Evolutionary conservation across 352 stramenopile species (phyloP).

Genomic region (Phytophthora tentaculata): DNA sequence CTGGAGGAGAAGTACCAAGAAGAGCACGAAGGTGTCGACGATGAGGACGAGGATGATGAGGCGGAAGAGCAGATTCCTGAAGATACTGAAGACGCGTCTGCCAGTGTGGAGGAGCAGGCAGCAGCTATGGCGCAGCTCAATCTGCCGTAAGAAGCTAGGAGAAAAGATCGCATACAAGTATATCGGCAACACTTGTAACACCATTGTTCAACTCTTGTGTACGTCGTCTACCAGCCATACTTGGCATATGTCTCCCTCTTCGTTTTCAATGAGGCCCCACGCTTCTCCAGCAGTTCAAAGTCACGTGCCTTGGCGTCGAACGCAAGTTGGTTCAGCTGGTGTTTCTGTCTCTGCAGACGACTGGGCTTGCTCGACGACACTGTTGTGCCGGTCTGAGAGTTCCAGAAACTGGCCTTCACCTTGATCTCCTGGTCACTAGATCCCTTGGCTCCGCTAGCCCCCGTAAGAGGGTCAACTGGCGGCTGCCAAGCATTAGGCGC

Average conservation of each 20-base stretch:
- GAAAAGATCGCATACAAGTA: not conserved
- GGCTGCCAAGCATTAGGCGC: constrained; percentile 61
- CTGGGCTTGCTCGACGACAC: constrained; percentile 70
- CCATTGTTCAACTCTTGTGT: constrained; percentile 13
- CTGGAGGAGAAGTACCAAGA: constrained; percentile 58
- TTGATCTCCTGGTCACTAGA: constrained; percentile 49
- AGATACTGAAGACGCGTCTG: constrained; percentile 14
- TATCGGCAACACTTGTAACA: constrained; percentile 14
- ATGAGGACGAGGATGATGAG: constrained; percentile 26
- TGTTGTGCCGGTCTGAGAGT: constrained; percentile 51
- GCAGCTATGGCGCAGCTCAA: constrained; percentile 31
- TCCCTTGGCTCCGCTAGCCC: constrained; percentile 10
- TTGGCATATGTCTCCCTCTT: constrained; percentile 84
- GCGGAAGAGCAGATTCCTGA: constrained; percentile 15
- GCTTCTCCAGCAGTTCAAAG: constrained; percentile 74
- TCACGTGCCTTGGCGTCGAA: constrained; percentile 81
- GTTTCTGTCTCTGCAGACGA: constrained; percentile 78
- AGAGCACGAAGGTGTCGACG: constrained; percentile 27
- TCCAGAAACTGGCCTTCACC: constrained; percentile 80
- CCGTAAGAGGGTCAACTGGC: constrained; percentile 35
- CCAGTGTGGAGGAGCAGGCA: constrained; percentile 36
- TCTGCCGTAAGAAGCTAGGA: constrained; percentile 28
- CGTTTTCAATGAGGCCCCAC: constrained; percentile 68
- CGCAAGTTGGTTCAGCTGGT: constrained; percentile 84
- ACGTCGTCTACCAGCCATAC: constrained; percentile 69